Evolutionary conservation across 805 yeast genomes (phyloP).

Genomic region (Barnettozyma salicaria): DNA sequence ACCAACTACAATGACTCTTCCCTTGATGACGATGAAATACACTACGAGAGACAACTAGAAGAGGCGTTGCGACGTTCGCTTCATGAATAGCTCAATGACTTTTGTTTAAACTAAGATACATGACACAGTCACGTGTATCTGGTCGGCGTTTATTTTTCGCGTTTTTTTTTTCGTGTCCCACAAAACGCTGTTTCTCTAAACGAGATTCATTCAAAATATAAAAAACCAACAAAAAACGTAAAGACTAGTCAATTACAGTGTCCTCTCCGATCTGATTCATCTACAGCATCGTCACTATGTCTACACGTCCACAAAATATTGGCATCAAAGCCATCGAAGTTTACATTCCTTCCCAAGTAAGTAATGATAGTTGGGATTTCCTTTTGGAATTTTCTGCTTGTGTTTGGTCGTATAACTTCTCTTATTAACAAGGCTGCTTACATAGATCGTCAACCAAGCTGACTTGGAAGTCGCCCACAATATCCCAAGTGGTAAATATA

Average conservation of each 20-base stretch:
- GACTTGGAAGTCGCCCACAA: slow-evolving; percentile 83
- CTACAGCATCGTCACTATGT: slow-evolving; percentile 6
- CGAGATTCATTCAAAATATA: background rate
- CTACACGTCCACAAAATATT: slow-evolving; percentile 61
- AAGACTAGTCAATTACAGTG: background rate
- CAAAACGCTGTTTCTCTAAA: background rate
- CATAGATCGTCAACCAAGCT: slow-evolving; percentile 69
- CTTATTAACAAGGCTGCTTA: background rate
- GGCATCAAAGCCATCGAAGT: slow-evolving; percentile 97
- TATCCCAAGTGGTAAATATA: slow-evolving; percentile 90
- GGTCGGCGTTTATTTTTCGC: too few relatives aligned
- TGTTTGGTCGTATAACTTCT: background rate
- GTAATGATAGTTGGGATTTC: slow-evolving; percentile 19
- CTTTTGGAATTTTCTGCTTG: background rate
- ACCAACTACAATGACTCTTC: background rate
- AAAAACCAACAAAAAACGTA: too few relatives aligned
- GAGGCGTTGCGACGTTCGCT: slow-evolving; percentile 24
- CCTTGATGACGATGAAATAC: slow-evolving; percentile 1
- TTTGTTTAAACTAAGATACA: too few relatives aligned
- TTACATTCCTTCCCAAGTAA: slow-evolving; percentile 73
- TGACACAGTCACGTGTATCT: too few relatives aligned
- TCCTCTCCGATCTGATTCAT: background rate
- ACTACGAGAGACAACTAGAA: slow-evolving; percentile 15
- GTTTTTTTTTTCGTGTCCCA: background rate
- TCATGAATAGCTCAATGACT: too few relatives aligned